Percentiles rank a stretch among this genome's conserved stretches.
These are phyloP conservation scores for Penicillium salamii DNA, from an alignment of 495 filamentous ascomycete genomes.

Conservation along the genomic window DNA sequence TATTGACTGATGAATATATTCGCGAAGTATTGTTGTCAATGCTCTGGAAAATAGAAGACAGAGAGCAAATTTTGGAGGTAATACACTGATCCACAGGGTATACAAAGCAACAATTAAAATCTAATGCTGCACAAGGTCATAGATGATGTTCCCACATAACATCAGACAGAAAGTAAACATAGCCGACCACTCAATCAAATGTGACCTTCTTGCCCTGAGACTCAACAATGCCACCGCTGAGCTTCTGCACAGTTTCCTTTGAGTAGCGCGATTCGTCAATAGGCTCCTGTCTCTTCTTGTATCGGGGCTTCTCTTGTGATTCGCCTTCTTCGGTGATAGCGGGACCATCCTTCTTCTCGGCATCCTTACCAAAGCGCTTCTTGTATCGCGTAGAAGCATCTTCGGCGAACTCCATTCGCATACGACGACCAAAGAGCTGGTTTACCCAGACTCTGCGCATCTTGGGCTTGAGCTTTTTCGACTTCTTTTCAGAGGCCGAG, in stretches of 20 bases:
- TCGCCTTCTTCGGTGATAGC: conserved; percentile 25
- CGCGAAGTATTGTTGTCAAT: too few species aligned
- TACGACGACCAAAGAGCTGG: conserved; percentile 66
- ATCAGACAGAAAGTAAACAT: neutral
- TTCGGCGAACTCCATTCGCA: conserved; percentile 92
- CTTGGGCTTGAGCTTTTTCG: conserved; percentile 53
- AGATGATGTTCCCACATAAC: neutral
- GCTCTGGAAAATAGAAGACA: too few species aligned
- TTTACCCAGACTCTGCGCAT: conserved; percentile 80
- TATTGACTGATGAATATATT: neutral
- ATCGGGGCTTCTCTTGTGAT: conserved; percentile 22
- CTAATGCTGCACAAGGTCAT: neutral
- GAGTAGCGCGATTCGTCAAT: conserved; percentile 40
- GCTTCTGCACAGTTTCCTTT: conserved; percentile 48
- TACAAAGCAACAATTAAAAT: neutral
- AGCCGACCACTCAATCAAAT: conserved; percentile 56
- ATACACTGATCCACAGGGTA: conserved; percentile 3
- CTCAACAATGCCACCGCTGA: conserved; percentile 76
- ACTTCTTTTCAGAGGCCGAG: conserved; percentile 31
- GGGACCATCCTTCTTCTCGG: conserved; percentile 31
- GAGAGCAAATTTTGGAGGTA: too few species aligned
- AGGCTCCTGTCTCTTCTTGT: conserved; percentile 24
- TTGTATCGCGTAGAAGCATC: conserved; percentile 82
- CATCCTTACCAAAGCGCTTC: conserved; percentile 84
- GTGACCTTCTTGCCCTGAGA: conserved; percentile 78